Conservation (phyloP, 768 basidiomycete genomes). For the Russula sp. region DNA sequence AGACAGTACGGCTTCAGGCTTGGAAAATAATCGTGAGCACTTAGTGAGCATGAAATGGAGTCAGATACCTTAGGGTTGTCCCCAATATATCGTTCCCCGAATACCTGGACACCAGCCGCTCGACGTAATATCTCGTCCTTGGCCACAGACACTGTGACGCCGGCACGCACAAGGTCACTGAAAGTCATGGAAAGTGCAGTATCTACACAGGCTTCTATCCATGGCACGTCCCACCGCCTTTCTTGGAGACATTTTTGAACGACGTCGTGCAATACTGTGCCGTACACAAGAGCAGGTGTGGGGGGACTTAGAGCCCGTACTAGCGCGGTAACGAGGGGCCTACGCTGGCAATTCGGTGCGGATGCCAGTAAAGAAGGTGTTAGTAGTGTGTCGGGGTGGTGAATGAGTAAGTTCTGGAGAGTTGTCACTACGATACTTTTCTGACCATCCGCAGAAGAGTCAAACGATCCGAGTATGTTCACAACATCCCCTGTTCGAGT, state of each 20-base stretch:
- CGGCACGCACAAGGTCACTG: conserved; percentile 54
- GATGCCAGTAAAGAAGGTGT: conserved; percentile 86
- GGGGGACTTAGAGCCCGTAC: conserved; percentile 51
- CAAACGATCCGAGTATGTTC: conserved; percentile 59
- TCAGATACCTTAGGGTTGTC: conserved; percentile 51
- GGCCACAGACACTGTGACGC: conserved; percentile 53
- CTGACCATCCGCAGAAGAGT: conserved; percentile 22
- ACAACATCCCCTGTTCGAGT: conserved; percentile 61
- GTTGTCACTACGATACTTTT: conserved; percentile 50
- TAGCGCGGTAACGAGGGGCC: conserved; percentile 69
- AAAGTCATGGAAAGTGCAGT: conserved; percentile 47
- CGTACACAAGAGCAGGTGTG: conserved; percentile 75
- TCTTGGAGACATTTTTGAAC: conserved; percentile 71
- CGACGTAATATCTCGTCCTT: conserved; percentile 52
- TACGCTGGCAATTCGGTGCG: conserved; percentile 75
- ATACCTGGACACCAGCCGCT: conserved; percentile 57
- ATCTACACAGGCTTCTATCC: conserved; percentile 54
- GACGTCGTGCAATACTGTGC: conserved; percentile 88
- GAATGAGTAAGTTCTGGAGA: conserved; percentile 64
- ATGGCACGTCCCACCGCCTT: conserved; percentile 53
- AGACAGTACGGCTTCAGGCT: conserved; percentile 60
- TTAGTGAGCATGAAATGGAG: background rate
- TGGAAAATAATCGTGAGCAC: conserved; percentile 2
- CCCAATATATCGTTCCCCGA: conserved; percentile 60
- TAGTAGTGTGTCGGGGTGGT: conserved; percentile 87